A percentile compares a stretch with the other conserved stretches of the same genome.
phyloP scores from a whole-genome alignment of 2,329 filamentous ascomycete genomes.

The Alternaria gaisen region DNA sequence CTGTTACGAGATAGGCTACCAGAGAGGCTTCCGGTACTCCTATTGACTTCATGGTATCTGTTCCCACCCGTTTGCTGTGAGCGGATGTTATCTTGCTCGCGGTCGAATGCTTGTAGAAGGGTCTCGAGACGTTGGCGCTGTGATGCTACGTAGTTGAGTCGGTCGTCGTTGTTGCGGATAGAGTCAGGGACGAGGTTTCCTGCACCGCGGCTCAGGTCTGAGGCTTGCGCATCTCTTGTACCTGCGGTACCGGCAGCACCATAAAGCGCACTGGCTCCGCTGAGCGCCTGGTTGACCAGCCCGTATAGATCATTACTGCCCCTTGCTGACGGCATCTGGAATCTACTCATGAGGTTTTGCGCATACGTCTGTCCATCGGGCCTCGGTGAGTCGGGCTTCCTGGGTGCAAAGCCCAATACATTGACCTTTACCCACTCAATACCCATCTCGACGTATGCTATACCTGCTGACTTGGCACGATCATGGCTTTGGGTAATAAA shows the following conservation, averaged over 20 bases:
- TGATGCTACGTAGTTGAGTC: constrained; percentile 76
- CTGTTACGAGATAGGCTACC: constrained; percentile 76
- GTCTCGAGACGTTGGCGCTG: constrained; percentile 81
- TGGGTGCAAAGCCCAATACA: constrained; percentile 77
- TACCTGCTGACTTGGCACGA: constrained; percentile 76
- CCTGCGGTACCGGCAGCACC: constrained; percentile 33
- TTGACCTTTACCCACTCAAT: constrained; percentile 72
- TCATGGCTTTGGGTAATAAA: constrained; percentile 86
- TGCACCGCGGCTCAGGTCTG: constrained; percentile 65
- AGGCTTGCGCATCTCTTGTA: constrained; percentile 53
- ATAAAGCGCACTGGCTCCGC: constrained; percentile 64
- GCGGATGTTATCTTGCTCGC: constrained; percentile 73
- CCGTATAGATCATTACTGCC: constrained; percentile 77
- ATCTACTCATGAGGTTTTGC: constrained; percentile 82
- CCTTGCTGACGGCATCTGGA: constrained; percentile 79
- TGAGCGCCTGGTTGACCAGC: constrained; percentile 77
- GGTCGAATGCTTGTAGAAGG: constrained; percentile 79
- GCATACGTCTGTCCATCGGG: constrained; percentile 70
- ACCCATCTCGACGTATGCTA: constrained; percentile 62
- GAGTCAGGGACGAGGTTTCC: constrained; percentile 73
- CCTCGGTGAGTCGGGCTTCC: constrained; percentile 52
- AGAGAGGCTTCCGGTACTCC: constrained; percentile 20
- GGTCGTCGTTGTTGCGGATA: constrained; percentile 71
- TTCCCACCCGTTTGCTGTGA: constrained; percentile 53
- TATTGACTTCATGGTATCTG: constrained; percentile 53